Evolutionary conservation across 441 rosid species (phyloP).

Genomic region (Cnidoscolus chayamansa): DNA sequence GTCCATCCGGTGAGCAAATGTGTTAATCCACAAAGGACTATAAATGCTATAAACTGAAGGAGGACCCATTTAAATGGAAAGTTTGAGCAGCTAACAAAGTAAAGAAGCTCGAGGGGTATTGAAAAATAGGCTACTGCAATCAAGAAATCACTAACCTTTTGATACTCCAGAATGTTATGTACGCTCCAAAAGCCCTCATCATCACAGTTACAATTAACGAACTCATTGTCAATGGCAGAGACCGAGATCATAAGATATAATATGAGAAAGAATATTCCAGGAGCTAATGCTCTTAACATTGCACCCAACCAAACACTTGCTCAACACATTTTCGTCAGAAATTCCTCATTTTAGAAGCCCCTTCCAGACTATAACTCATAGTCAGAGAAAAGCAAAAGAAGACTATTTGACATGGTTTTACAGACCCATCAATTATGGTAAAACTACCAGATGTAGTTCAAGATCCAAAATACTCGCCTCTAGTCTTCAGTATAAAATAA

Average conservation of each 20-base stretch:
- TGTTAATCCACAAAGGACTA: slow-evolving; percentile 96
- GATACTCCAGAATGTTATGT: slow-evolving; percentile 72
- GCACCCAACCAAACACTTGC: slow-evolving; percentile 29
- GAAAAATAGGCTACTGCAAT: slow-evolving; percentile 95
- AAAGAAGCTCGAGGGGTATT: slow-evolving; percentile 85
- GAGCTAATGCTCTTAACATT: slow-evolving; percentile 50
- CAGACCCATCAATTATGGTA: neutral
- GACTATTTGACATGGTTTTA: neutral
- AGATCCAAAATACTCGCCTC: slow-evolving; percentile 20
- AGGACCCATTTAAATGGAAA: slow-evolving; percentile 98
- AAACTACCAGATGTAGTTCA: slow-evolving; percentile 1
- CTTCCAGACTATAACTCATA: neutral
- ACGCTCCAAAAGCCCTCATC: slow-evolving; percentile 79
- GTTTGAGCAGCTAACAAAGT: slow-evolving; percentile 92
- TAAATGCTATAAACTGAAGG: slow-evolving; percentile 88
- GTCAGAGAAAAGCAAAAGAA: neutral
- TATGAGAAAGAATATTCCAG: slow-evolving; percentile 39
- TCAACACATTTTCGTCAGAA: slow-evolving; percentile 27
- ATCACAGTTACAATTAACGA: slow-evolving; percentile 72
- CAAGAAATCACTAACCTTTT: slow-evolving; percentile 87
- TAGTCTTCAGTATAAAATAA: neutral
- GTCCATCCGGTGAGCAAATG: slow-evolving; percentile 95
- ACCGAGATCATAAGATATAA: slow-evolving; percentile 36
- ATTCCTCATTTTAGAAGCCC: neutral
- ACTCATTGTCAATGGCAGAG: slow-evolving; percentile 48